phyloP scores from a whole-genome alignment of 2,329 filamentous ascomycete species.

The Ceratocystis smalleyi region DNA sequence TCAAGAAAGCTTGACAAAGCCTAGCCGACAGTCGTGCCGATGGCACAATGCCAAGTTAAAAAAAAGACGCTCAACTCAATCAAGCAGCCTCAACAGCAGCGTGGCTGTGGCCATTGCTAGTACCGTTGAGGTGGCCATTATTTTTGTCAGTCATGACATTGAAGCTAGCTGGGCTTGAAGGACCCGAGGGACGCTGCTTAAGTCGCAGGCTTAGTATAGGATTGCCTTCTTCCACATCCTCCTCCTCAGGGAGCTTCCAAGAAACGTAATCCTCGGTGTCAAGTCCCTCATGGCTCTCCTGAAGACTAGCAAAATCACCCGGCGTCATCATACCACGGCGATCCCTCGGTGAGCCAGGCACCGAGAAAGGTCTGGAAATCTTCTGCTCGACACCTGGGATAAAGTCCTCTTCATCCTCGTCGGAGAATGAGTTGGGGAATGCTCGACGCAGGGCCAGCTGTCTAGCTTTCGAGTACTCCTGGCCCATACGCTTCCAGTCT shows the following conservation, averaged over 20 bases:
- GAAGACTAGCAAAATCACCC: conserved; percentile 89
- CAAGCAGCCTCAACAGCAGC: conserved; percentile 11
- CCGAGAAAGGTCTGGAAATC: conserved; percentile 85
- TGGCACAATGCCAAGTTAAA: background rate
- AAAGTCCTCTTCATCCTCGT: conserved; percentile 74
- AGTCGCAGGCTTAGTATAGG: conserved; percentile 43
- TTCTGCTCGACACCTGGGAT: conserved; percentile 89
- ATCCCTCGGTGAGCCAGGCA: conserved; percentile 82
- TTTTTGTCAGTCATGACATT: conserved; percentile 13
- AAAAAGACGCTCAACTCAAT: background rate
- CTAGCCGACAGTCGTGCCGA: background rate
- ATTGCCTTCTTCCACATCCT: conserved; percentile 63
- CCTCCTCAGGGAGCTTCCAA: conserved; percentile 93
- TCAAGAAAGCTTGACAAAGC: background rate
- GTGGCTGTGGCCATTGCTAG: conserved; percentile 5
- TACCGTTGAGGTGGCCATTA: background rate
- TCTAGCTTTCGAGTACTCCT: conserved; percentile 97
- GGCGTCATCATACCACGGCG: conserved; percentile 97
- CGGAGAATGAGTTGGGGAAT: conserved; percentile 75
- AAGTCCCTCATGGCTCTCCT: conserved; percentile 83
- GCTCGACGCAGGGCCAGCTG: conserved; percentile 83
- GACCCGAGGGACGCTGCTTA: conserved; percentile 30
- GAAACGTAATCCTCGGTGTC: conserved; percentile 95
- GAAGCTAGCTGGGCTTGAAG: conserved; percentile 17
- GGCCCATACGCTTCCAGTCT: conserved; percentile 98